Base-by-base conservation (phyloP, 2,329 filamentous ascomycete species). In the Pyrenochaeta sp. region DNA sequence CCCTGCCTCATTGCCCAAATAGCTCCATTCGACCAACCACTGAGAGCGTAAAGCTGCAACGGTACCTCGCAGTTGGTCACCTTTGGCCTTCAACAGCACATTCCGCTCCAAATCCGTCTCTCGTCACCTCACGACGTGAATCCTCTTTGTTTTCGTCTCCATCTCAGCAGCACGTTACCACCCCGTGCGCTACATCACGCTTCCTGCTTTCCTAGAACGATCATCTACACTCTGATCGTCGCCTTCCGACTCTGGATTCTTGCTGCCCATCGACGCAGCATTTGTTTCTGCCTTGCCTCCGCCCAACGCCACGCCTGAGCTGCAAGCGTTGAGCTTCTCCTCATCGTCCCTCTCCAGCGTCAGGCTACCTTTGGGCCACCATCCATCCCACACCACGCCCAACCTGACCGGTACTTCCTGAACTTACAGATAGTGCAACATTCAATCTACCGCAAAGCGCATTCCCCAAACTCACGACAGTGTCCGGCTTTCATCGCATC, bases 1-100 rank as follows among this genome's bases (percentile, higher is more conserved):
- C 50, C 53, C 67, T 68, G 67, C 50, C 57, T 49, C 56, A 51
- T 60, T 56, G 58, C 56, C 66, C 64, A 61, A 68, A 65, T 70
- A 71, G 70, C 66, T 66, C 57, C 38, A 56, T 48, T 55, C 53
- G 43, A 52, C 50, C 68, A 60, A 68, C 71, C 68, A 73, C 58
- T 72, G 44, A 69, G 45, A 67, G 52, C 51, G 43, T 57, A 48
- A 61, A 68, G 50, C 44, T 32, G 28, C 48, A 49, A 57, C 51
- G 52, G 50, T 62, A 68, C 63, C 51, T 63, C 50, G 41, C 61
- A 53, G 65, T 59, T 71, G 68, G 68, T 62, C 53, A 55, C 55
- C 55, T 42, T 60, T 44, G 53, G 48, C 53, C 44, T 53, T 61
- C 58, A 58, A 60, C 56, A 56, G 62, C 64, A 69, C 59, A 61